Evolutionary conservation across 2,329 filamentous ascomycete genomes (phyloP).

Genomic region (Orbilia javanica): DNA sequence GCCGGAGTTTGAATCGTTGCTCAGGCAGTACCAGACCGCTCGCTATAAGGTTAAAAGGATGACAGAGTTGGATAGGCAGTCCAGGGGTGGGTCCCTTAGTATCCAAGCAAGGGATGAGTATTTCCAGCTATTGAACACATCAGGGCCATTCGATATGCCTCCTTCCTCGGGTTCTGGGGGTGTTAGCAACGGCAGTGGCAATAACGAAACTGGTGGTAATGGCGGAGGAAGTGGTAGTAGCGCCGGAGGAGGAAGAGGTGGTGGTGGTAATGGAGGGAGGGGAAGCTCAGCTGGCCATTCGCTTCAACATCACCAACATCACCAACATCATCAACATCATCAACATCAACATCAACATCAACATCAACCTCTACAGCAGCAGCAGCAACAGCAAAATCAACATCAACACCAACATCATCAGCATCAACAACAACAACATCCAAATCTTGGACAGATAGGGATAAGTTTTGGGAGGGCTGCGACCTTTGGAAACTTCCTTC

Average conservation of each 20-base stretch:
- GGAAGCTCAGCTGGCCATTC: not conserved
- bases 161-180: not conserved
- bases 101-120: constrained; percentile 42
- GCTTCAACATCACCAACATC: not conserved
- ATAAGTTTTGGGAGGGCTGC: constrained; percentile 43
- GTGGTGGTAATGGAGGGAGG: constrained; percentile 1
- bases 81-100: constrained; percentile 37
- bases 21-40: constrained; percentile 55
- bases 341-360: not conserved
- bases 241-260: too few species aligned
- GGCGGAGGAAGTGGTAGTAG: not conserved
- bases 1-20: constrained; percentile 40
- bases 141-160: constrained; percentile 46
- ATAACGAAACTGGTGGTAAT: not conserved
- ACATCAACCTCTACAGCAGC: not conserved
- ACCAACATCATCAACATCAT: not conserved
- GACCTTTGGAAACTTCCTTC: constrained; percentile 44
- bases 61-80: constrained; percentile 57
- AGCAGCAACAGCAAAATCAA: not conserved
- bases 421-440: not conserved
- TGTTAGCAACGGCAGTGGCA: not conserved
- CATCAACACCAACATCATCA: not conserved
- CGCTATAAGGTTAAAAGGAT: constrained; percentile 53
- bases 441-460: constrained; percentile 43
- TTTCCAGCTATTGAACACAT: constrained; percentile 38